Percentiles rank a stretch among this genome's conserved stretches.
These are phyloP conservation scores for Ambrosia hybrid DNA, from an alignment of 140 eudicot species.

Conservation along the genomic window DNA sequence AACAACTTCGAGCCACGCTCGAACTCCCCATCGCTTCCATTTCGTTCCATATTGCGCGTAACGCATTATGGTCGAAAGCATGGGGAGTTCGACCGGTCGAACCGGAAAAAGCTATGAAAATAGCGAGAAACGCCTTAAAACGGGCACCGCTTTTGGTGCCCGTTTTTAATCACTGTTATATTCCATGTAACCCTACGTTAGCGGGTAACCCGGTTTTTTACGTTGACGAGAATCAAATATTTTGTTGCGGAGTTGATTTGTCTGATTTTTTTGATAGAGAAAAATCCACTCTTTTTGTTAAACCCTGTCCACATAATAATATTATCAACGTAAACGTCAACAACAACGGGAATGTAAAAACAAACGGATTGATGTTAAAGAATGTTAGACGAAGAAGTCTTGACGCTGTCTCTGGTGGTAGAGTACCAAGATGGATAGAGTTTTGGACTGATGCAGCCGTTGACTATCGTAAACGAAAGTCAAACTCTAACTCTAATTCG, in stretches of 20 bases:
- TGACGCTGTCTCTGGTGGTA: slow-evolving; percentile 47
- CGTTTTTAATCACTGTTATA: slow-evolving; percentile 75
- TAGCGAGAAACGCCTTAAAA: slow-evolving; percentile 66
- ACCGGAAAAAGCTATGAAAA: slow-evolving; percentile 77
- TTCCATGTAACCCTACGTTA: slow-evolving; percentile 76
- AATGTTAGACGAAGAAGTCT: slow-evolving; percentile 54
- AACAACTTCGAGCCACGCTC: slow-evolving; percentile 61
- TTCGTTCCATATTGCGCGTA: slow-evolving; percentile 74
- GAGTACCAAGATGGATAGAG: slow-evolving; percentile 93
- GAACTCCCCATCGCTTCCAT: slow-evolving; percentile 85
- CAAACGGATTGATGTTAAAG: slow-evolving; percentile 18
- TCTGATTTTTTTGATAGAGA: slow-evolving; percentile 77
- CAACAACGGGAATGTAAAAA: not conserved
- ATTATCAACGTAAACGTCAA: slow-evolving; percentile 29
- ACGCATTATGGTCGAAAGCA: slow-evolving; percentile 69
- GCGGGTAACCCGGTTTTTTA: slow-evolving; percentile 91
- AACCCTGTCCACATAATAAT: not conserved
- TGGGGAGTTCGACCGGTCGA: slow-evolving; percentile 82
- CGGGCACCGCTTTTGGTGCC: slow-evolving; percentile 81
- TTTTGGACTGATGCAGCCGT: slow-evolving; percentile 97
- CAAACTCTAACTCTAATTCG: slow-evolving; percentile 53
- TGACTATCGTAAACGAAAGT: slow-evolving; percentile 62
- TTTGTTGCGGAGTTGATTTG: slow-evolving; percentile 88
- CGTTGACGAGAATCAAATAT: slow-evolving; percentile 76
- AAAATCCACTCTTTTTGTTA: slow-evolving; percentile 38